A percentile compares a stretch with the other conserved stretches of the same genome.
Evolutionary conservation across 1,139 yeast genomes (phyloP).

Genomic region (Candida glucosophila): DNA sequence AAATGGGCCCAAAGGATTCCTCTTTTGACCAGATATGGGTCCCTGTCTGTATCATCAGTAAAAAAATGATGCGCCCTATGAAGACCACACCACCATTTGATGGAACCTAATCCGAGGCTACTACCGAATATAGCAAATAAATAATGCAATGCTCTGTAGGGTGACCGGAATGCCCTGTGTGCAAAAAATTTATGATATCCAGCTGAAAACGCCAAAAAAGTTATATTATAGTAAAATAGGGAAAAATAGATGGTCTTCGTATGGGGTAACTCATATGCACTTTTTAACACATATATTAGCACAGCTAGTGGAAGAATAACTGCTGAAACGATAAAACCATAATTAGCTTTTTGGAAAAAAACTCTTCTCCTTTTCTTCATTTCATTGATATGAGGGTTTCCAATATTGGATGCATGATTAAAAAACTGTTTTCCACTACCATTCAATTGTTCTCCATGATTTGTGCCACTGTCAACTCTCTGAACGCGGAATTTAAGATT

Average conservation of each 20-base stretch:
- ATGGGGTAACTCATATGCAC: conserved; percentile 18
- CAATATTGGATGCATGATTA: conserved; percentile 17
- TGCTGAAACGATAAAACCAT: conserved; percentile 22
- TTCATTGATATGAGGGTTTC: conserved; percentile 13
- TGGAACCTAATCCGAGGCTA: conserved; percentile 55
- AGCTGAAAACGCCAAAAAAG: conserved; percentile 31
- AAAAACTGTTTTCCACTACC: conserved; percentile 7
- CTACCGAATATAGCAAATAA: conserved; percentile 47
- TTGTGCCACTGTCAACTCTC: conserved; percentile 5
- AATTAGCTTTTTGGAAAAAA: conserved; percentile 25
- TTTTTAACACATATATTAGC: conserved; percentile 9
- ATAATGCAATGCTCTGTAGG: conserved; percentile 25
- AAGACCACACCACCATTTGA: conserved; percentile 53
- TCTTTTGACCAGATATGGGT: conserved; percentile 56
- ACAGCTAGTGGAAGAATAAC: conserved; percentile 23
- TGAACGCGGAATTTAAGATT: no score
- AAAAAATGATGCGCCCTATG: conserved; percentile 66
- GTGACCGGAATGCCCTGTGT: conserved; percentile 44
- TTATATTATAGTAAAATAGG: conserved; percentile 26
- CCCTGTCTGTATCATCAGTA: conserved; percentile 56
- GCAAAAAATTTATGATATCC: conserved; percentile 44
- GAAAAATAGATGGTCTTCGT: conserved; percentile 22
- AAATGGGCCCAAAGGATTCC: conserved; percentile 54
- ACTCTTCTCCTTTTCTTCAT: conserved; percentile 25
- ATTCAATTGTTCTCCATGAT: not conserved